Evolutionary conservation across 495 filamentous ascomycete genomes (phyloP), one percentile per base, ranked within the genome.

Genomic region (Penicillium coprophilum): DNA sequence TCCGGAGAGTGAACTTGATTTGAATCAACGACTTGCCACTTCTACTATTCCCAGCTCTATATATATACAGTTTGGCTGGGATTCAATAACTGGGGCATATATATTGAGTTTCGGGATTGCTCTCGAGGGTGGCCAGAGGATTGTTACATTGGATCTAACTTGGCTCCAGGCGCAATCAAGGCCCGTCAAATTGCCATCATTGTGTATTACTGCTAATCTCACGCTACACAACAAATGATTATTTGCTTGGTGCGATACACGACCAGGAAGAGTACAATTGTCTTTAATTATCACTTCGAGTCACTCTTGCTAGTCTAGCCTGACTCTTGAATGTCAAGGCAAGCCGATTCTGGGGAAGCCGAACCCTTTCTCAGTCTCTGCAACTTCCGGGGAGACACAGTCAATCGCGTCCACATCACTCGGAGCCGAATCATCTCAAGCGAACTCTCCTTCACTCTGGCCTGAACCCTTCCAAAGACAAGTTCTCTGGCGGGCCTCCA

Each of bases 1-100:
- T 77, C 79, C 77, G 76, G 54, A 82, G 62, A 80, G 62, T 52
- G 68, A 67, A 46, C 15, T 3, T 43, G 46, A 15, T 17, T 15
- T n/a, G 23, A 47, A 19, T 28, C 21, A 15, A 28, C 43, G 50
- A 6, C 10, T 52, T n/a, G 57, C 63, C 56, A 46, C 51, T 61
- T 71, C 67, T 56, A 63, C 72, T 69, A 59, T 66, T 66, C 59
- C 67, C 65, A 50, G 39, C 55, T 64, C 50, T 31, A 63, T 53
- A 19, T 43, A 28, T 43, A 32, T 39, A 21, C 39, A 50, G 49
- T 59, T 31, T 46, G 63, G 41, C 50, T 60, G 54, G 63, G 66
- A 67, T 60, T 68, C 68, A 65, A 67, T 61, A 49, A 48, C 46
- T 60, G 60, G 60, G 65, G 67, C 66, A 58, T 61, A 73, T 63